Conservation (phyloP, 495 filamentous ascomycete species). For the Aspergillus coremiiformis region DNA sequence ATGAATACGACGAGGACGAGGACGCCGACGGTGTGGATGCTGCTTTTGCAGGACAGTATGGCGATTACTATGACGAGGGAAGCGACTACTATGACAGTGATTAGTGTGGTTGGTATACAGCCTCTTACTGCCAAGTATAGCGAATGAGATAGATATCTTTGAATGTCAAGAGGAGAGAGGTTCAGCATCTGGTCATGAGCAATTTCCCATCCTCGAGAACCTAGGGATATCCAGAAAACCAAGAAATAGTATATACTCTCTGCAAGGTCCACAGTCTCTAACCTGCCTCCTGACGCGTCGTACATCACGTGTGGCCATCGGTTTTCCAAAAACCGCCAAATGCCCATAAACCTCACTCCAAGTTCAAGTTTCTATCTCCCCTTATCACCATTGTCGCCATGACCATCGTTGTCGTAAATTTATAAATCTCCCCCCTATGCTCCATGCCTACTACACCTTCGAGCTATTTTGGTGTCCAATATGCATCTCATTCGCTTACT, state of each 20-base stretch:
- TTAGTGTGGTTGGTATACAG: conserved; percentile 7
- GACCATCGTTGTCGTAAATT: not conserved
- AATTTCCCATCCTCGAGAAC: not conserved
- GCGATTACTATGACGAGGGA: conserved; percentile 29
- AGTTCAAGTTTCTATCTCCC: not conserved
- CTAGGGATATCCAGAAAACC: not conserved
- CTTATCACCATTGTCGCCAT: not conserved
- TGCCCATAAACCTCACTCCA: not conserved
- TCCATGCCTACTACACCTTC: not conserved
- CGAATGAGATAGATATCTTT: not conserved
- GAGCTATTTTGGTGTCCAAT: not conserved
- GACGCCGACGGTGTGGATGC: conserved; percentile 33
- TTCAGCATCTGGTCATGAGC: not conserved
- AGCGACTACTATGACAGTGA: conserved; percentile 32
- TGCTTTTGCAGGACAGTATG: conserved; percentile 33
- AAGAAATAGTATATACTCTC: not conserved
- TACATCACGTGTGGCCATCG: not conserved
- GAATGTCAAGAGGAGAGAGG: no score
- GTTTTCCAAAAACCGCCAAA: not conserved
- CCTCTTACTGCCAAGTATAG: not conserved
- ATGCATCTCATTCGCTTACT: not conserved
- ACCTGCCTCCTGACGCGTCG: not conserved
- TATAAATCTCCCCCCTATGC: not conserved
- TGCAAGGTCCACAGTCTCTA: not conserved
- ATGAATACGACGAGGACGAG: conserved; percentile 26